A percentile compares a stretch with the other conserved stretches of the same genome.
Conservation (phyloP, 495 filamentous ascomycete species). For the Neurospora sublineolata region DNA sequence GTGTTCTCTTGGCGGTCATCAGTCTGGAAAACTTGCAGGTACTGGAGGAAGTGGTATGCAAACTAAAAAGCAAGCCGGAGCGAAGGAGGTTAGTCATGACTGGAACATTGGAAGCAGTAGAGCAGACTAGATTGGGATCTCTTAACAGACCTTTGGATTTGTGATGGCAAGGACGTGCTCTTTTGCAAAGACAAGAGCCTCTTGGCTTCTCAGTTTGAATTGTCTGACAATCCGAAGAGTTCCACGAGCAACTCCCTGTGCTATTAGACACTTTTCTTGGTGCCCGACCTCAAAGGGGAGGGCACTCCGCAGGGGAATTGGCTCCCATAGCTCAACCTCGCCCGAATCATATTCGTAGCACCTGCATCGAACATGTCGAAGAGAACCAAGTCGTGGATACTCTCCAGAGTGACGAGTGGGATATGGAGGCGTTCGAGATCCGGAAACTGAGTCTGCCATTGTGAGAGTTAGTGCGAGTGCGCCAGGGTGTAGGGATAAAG, state of each 20-base stretch:
- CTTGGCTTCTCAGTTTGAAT: neutral
- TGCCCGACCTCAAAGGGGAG: neutral
- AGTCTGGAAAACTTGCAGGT: neutral
- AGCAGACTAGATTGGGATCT: neutral
- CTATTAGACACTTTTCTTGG: neutral
- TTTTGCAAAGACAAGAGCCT: neutral
- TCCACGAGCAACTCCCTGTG: neutral
- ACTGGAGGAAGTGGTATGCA: neutral
- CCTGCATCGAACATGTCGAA: neutral
- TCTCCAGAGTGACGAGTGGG: neutral
- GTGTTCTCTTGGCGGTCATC: neutral
- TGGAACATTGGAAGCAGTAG: neutral
- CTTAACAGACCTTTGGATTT: neutral
- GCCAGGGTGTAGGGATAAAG: neutral
- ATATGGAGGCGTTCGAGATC: neutral
- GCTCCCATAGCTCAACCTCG: neutral
- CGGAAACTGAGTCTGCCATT: neutral
- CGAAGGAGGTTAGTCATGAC: neutral
- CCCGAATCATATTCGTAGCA: neutral
- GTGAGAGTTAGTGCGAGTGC: neutral
- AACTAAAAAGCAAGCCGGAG: neutral
- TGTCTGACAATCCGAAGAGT: neutral
- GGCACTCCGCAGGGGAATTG: neutral
- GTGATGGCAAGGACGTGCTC: neutral
- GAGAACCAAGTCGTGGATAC: neutral